Base-by-base conservation (phyloP, 768 basidiomycete species). In the Fomitopsis pulvina region DNA sequence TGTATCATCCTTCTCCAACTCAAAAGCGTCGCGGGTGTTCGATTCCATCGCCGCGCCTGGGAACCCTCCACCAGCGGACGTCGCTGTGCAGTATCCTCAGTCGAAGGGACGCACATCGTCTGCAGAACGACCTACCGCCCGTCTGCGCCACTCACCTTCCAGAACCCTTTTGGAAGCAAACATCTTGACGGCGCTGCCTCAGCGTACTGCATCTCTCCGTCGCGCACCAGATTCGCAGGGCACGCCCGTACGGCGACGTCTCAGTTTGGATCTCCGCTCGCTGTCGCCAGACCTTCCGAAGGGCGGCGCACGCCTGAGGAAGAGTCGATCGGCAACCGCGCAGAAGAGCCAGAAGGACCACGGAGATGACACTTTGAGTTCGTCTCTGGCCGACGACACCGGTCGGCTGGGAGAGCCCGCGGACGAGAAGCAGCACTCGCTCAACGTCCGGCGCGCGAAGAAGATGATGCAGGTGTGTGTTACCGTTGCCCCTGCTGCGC, bases 391-490 rank as follows among this genome's bases (percentile, higher is more conserved):
- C 9, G 41, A 22, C 12, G 41, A 50, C 11, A n/a, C 14, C 14
- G 27, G 7, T 4, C 16, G 37, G 28, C 21, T 5, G 37, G 20
- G 34, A 41, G 40, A 21, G 42, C 41, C 51, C 4, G 38, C 45
- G 48, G 57, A 52, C 49, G 71, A 69, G 48, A 63, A 60, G 41
- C 69, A 77, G 56, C 63, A 70, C 47, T 58, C 65, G 8, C 50
- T 71, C 49, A 71, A 68, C 46, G 68, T 79, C 48, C 70, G 67
- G 53, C 71, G 77, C 26, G 76, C 74, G 26, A 60, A 70, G 52
- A 80, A 79, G 62, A 73, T 80, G 65, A 60, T 70, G 4, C 73
- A 78, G 69, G 78, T 79, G 41, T 26, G 10, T 39, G 30, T 30
- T 27, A 41, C 38, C 20, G 20, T 14, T 9, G 48, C n/a, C 11